Evolutionary conservation across 805 yeast genomes (phyloP), one percentile per base, ranked within the genome.

Genomic region (Yamadazyma scolyti): DNA sequence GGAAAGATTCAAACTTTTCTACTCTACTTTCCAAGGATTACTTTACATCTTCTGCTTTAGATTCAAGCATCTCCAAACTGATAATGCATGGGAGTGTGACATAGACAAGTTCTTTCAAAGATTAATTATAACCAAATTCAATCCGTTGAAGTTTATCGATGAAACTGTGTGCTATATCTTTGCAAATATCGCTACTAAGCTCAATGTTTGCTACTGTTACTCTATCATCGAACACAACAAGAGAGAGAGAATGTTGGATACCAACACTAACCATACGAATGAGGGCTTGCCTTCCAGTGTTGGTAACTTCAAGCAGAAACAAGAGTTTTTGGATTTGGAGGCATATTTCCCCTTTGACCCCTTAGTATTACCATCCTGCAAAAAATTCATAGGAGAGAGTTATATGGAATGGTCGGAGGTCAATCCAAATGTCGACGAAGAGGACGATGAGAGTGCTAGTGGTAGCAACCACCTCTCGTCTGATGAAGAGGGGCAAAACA

Each of bases 291-390:
- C 61, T 10, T 54, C 58, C 20, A 47, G 59, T 13, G 50, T 48
- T 19, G 52, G 61, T 44, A 68, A 71, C 31, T 66, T 75, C 43
- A 69, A 70, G 18, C 75, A 77, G 33, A 79, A 79, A 48, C 89
- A 84, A 50, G 96, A 88, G 50, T 87, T 85, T 49, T 71, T 84
- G 43, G 95, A 87, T 48, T 66, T 90, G 31, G 96, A 89, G 54
- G 88, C 93, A n/a, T 90, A 87, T 54, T 90, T 90, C 58, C 98
- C 98, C 9, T 90, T 85, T 54, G 97, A 90, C 63, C 98, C 98
- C 1, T 58, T 93, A 39, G 75, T 83, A 30, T 69, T 90, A 40
- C 82, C 79, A 26, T 58, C 58, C 8, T 73, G 85, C 28, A 76
- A 79, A 46, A 54, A 59, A 23, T 53, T 76, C 20, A 60, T 93